Evolutionary conservation across 345 rosid genomes (phyloP).

Genomic region (Theobroma cacao): DNA sequence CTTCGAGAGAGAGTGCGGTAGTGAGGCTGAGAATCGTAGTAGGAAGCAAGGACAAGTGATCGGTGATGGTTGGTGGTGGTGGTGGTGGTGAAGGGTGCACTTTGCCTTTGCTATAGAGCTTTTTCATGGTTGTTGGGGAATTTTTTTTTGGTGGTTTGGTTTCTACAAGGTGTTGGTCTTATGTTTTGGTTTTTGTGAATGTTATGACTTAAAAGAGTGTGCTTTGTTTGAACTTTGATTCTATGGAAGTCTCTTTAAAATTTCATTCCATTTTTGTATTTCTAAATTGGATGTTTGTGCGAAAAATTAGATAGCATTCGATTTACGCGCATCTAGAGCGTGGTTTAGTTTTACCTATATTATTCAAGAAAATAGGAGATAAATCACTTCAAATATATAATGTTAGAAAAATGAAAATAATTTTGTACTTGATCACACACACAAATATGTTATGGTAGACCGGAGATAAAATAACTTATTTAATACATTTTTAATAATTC

Average conservation of each 20-base stretch:
- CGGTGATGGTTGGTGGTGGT: slow-evolving; percentile 23
- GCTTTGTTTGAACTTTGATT: neutral
- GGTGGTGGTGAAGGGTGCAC: slow-evolving; percentile 38
- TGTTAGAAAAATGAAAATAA: too few species aligned
- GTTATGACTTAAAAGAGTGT: neutral
- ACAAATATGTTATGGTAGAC: too few species aligned
- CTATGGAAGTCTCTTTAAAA: neutral
- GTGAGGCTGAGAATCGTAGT: slow-evolving; percentile 45
- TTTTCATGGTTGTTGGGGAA: slow-evolving; percentile 33
- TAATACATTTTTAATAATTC: too few species aligned
- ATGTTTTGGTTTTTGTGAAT: neutral
- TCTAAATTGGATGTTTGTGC: neutral
- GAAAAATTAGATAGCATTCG: neutral
- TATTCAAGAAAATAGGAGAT: too few species aligned
- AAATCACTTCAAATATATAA: too few species aligned
- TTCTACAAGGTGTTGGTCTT: neutral
- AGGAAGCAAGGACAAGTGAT: slow-evolving; percentile 51
- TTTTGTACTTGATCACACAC: neutral
- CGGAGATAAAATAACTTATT: too few species aligned
- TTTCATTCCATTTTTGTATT: neutral
- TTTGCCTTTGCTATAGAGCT: slow-evolving; percentile 40
- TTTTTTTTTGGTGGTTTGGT: neutral
- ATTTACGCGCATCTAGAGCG: neutral
- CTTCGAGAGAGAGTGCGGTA: slow-evolving; percentile 40
- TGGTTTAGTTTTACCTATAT: neutral